Base-by-base conservation (phyloP, 73 alveolate species). In the Paramecium bursaria region DNA sequence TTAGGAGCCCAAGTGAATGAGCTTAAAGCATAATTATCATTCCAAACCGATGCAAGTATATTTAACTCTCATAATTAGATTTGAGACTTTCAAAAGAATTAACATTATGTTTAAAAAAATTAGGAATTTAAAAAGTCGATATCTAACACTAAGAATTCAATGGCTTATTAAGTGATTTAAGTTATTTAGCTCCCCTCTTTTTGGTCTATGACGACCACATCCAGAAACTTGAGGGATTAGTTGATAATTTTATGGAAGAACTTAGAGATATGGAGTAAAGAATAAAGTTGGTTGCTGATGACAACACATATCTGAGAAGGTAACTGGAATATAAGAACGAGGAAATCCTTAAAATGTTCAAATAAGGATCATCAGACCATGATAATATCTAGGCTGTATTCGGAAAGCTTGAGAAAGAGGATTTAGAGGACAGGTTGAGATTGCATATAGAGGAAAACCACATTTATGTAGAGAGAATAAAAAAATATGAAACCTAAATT, bases 231-330 rank as follows among this genome's bases (percentile, higher is more conserved):
- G 82, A 67, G 33, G 82, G 14, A 4, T 39, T 67, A 7, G 46
- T 67, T 9, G 4, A 42, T 11, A 35, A 67, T 39, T 67, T 67
- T 21, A 67, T 67, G 82, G 82, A 67, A 39, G 82, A 67, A 39
- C 14, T 67, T 6, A 47, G 35, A 30, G 82, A 42, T 0, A 67
- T 67, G 82, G 82, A 67, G 33, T 42, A 42, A 4, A 31, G 82
- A 35, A 67, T 67, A 21, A 39, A 67, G 27, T 39, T 67, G 55
- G 82, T 67, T 21, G 44, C 33, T 67, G 82, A 67, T 33, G 82
- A 67, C 22, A 67, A 67, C 22, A 35, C 53, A 67, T 67, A 25
- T 35, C 22, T 67, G 2, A 67, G 82, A 67, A 35, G 21, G 44
- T 39, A 67, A 23, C 44, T 67, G 17, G 19, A 67, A 23, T 53